Base-by-base conservation (phyloP, 2,329 filamentous ascomycete genomes). In the Chaetoscypha palmicola region DNA sequence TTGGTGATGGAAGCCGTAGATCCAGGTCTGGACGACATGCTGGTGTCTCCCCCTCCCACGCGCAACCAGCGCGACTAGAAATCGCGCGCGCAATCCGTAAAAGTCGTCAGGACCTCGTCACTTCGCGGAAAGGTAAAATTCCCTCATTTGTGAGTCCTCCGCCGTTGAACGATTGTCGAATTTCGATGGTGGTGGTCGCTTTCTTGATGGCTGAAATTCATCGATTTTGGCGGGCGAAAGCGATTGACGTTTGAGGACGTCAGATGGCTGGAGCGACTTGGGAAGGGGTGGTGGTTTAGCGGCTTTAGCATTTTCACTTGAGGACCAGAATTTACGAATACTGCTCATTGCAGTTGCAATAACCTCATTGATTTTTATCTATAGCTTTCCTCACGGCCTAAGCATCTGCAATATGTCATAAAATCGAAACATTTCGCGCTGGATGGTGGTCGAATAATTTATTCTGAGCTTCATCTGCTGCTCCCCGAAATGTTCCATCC, bases 1-100 rank as follows among this genome's bases (percentile, higher is more conserved):
- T 48, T 51, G 42, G 48, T 31, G 47, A 56, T 58, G 54, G 48
- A 53, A 48, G 42, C 49, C 23, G 49, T 46, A 36, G 47, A 42
- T 22, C 48, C 50, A 49, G 45, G 42, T 53, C 49, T 53, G n/a
- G n/a, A n/a, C 43, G 56, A 57, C 46, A 51, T 53, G 12, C n/a
- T n/a, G n/a, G n/a, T n/a, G n/a, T 36, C 31, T 9, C 47, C 47
- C 40, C 40, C 34, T 36, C 36, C 30, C 37, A 45, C 45, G 47
- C 46, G 45, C 42, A 33, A n/a, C 9, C 35, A 39, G 37, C 43
- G 43, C 43, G 41, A 40, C 43, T 43, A 48, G 33, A 41, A 32
- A 47, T 47, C 39, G 45, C 42, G 51, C 47, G 52, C 52, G 50
- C 53, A 49, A 53, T 37, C 48, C 47, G 45, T 37, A 43, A 45